phyloP scores from a whole-genome alignment of 176 grass and related monocot species.

The Elymus sibiricus region DNA sequence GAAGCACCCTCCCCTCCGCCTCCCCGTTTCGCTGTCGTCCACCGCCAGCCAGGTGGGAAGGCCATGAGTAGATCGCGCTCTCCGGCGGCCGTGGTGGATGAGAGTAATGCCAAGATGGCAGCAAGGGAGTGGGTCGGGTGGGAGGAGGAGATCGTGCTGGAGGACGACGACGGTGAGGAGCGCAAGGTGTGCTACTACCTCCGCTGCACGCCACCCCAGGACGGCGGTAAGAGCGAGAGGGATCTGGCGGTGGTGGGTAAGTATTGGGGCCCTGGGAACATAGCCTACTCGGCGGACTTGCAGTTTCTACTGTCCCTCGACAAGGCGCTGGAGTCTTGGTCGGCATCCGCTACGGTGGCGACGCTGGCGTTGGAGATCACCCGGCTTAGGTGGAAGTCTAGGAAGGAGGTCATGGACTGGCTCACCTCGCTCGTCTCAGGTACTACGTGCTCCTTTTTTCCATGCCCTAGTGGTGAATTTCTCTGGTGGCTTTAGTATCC shows the following conservation, averaged over 20 bases:
- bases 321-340: background rate
- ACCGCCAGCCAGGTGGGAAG: background rate
- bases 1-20: background rate
- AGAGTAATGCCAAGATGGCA: background rate
- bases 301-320: constrained; percentile 35
- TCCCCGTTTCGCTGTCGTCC: background rate
- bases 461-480: background rate
- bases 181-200: constrained; percentile 65
- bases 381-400: constrained; percentile 43
- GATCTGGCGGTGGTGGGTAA: constrained; percentile 62
- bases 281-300: constrained; percentile 37
- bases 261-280: constrained; percentile 47
- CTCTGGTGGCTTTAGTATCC: background rate
- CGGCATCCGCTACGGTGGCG: constrained; percentile 16
- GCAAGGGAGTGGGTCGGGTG: background rate
- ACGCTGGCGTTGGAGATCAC: constrained; percentile 15
- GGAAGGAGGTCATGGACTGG: constrained; percentile 65
- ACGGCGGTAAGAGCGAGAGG: background rate
- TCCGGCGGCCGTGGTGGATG: background rate
- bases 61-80: background rate
- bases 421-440: constrained; percentile 59
- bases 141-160: constrained; percentile 45
- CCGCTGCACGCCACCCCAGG: background rate
- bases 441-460: constrained; percentile 18
- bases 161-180: constrained; percentile 12